These are phyloP conservation scores for Solanum appendiculatum DNA, from an alignment of 257 asterid species.

Conservation along the genomic window DNA sequence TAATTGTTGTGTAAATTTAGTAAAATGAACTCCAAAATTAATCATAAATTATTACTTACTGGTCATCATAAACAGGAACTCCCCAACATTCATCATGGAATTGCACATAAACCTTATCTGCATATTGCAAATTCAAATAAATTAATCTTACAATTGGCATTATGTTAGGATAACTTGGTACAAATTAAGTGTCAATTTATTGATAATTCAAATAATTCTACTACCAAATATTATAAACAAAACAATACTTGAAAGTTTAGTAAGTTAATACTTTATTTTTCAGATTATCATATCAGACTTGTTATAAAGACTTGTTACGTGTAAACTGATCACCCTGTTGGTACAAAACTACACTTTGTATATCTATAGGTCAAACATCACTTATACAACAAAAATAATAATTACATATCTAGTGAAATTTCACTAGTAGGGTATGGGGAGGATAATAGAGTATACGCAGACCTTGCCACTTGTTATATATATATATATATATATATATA, in stretches of 20 bases:
- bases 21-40: background rate
- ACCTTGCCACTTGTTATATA: too few species aligned
- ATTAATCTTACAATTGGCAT: background rate
- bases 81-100: constrained; percentile 99
- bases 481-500: too few species aligned
- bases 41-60: constrained; percentile 30
- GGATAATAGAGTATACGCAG: too few species aligned
- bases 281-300: background rate
- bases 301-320: background rate
- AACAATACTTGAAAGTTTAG: background rate
- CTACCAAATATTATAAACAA: background rate
- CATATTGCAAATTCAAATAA: background rate
- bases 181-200: background rate
- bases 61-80: constrained; percentile 86
- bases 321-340: background rate
- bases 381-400: too few species aligned
- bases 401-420: too few species aligned
- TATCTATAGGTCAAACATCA: background rate
- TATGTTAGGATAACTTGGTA: background rate
- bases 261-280: background rate
- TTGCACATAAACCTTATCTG: constrained; percentile 70
- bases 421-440: too few species aligned
- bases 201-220: background rate
- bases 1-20: background rate
- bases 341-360: background rate